These are phyloP conservation scores for Ophiognomonia clavigignenti-juglandacearum DNA, from an alignment of 2,329 filamentous ascomycete genomes.

Conservation along the genomic window DNA sequence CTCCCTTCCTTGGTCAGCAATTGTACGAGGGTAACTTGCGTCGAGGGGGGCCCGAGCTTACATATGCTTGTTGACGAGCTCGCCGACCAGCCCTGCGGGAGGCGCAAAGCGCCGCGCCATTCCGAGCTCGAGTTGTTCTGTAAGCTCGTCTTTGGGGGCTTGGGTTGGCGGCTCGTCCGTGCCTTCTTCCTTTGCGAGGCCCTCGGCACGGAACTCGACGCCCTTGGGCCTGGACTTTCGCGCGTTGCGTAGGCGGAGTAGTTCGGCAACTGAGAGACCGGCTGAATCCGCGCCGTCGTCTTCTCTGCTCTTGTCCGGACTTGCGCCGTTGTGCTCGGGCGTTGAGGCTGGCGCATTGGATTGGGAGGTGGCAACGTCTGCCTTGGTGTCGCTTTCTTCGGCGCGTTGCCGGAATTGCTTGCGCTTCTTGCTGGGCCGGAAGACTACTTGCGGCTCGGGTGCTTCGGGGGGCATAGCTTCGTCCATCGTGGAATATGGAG, in stretches of 20 bases:
- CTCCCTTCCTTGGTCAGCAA: slow-evolving; percentile 72
- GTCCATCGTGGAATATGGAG: slow-evolving; percentile 19
- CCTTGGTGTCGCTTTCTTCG: slow-evolving; percentile 16
- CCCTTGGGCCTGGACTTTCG: slow-evolving; percentile 47
- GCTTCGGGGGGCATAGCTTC: slow-evolving; percentile 11
- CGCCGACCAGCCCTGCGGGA: slow-evolving; percentile 64
- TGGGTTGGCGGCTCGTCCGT: slow-evolving; percentile 27
- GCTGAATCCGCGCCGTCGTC: slow-evolving; percentile 21
- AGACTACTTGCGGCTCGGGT: slow-evolving; percentile 36
- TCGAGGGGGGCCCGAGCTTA: slow-evolving; percentile 42
- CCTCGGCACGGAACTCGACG: slow-evolving; percentile 47
- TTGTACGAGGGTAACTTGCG: slow-evolving; percentile 13
- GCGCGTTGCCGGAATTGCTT: slow-evolving; percentile 53
- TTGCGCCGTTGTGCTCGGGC: slow-evolving; percentile 7
- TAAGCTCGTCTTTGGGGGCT: slow-evolving; percentile 29
- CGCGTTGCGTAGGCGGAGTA: slow-evolving; percentile 48
- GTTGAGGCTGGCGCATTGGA: slow-evolving; percentile 6
- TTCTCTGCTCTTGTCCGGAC: slow-evolving; percentile 20
- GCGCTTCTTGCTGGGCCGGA: slow-evolving; percentile 55
- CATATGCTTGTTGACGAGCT: slow-evolving; percentile 71
- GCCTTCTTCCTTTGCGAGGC: slow-evolving; percentile 19
- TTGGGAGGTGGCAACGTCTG: slow-evolving; percentile 3
- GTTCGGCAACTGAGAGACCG: slow-evolving; percentile 42
- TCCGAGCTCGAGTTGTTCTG: slow-evolving; percentile 25
- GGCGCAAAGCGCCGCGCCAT: slow-evolving; percentile 58